Conservation (phyloP, 2,329 filamentous ascomycete species). For the Colletotrichum spaethianum region DNA sequence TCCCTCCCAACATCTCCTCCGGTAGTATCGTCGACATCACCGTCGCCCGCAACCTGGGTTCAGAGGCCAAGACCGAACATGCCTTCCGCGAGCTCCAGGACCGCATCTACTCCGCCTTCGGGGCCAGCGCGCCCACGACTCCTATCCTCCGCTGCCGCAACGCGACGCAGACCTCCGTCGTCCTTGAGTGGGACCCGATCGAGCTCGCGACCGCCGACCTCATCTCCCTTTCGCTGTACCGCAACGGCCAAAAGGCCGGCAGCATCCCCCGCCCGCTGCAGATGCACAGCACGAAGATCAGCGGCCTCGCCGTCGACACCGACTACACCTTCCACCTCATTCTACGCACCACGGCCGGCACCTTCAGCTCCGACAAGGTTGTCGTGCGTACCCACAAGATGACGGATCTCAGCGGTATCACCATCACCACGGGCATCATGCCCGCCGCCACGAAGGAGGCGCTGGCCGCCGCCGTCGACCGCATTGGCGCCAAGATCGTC, state of each 20-base stretch:
- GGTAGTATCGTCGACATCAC: conserved; percentile 99
- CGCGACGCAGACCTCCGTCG: conserved; percentile 97
- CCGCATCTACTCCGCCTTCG: conserved; percentile 89
- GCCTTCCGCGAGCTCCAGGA: conserved; percentile 90
- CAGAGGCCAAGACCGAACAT: conserved; percentile 81
- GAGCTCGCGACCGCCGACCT: conserved; percentile 93
- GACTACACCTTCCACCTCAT: conserved; percentile 97
- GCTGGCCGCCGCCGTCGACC: conserved; percentile 81
- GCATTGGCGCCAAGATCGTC: conserved; percentile 93
- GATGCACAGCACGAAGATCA: conserved; percentile 97
- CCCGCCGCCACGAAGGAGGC: conserved; percentile 80
- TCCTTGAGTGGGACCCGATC: conserved; percentile 98
- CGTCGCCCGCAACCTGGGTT: conserved; percentile 86
- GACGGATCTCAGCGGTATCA: conserved; percentile 96
- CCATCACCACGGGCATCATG: conserved; percentile 91
- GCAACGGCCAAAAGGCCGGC: conserved; percentile 96
- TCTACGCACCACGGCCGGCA: conserved; percentile 90
- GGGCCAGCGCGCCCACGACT: conserved; percentile 80
- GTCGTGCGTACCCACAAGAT: conserved; percentile 96
- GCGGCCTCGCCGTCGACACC: conserved; percentile 93
- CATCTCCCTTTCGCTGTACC: conserved; percentile 89
- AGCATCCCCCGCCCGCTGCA: conserved; percentile 90
- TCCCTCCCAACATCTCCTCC: conserved; percentile 94
- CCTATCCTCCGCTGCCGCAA: conserved; percentile 93
- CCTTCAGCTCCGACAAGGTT: conserved; percentile 86